Base-by-base conservation (phyloP, 1,139 yeast genomes). In the Taiozyma sp. region DNA sequence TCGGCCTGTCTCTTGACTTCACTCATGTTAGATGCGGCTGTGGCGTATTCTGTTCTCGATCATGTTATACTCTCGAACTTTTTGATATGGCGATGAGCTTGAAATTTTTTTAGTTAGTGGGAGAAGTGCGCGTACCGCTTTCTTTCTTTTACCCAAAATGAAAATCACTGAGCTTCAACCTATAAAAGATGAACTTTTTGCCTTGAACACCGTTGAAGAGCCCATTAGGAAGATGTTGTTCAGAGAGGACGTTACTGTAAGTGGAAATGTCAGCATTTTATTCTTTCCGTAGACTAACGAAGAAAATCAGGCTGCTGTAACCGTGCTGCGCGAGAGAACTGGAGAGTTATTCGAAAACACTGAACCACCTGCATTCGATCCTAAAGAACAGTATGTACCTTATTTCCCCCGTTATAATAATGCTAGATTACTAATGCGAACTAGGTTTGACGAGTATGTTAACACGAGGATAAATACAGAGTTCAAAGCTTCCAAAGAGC, bases 391-490 rank as follows among this genome's bases (percentile, higher is more conserved):
- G 55, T 52, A 43, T 8, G 55, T 46, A 40, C 23, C 10, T 14
- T 5, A 30, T 4, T 9, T 8, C 13, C 13, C 32, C 10, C 13
- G 13, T 8, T 12, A 30, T 13, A 30, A 13, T 19, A 38, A 19
- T 6, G 14, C 4, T 16, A 38, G 23, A 32, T 14, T 32, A 47
- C 48, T 43, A 48, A 42, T 46, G 48, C 24, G 32, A 14, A 23
- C 8, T 12, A 49, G 49, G 36, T 45, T 55, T 40, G 45, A 53
- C 30, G 49, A 49, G 43, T 69, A 69, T 46, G 48, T 60, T 1
- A 42, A 60, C 3, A 24, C 57, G n/a, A 55, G 66, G 45, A 61
- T 70, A 61, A 50, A 58, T 12, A 65, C 61, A 42, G 70, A 69
- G 48, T 69, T 64, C 49, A 52, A 54, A 27, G 16, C 49, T 4